Base-by-base conservation (phyloP, 495 filamentous ascomycete species). In the Aspergillus heteromorphus region DNA sequence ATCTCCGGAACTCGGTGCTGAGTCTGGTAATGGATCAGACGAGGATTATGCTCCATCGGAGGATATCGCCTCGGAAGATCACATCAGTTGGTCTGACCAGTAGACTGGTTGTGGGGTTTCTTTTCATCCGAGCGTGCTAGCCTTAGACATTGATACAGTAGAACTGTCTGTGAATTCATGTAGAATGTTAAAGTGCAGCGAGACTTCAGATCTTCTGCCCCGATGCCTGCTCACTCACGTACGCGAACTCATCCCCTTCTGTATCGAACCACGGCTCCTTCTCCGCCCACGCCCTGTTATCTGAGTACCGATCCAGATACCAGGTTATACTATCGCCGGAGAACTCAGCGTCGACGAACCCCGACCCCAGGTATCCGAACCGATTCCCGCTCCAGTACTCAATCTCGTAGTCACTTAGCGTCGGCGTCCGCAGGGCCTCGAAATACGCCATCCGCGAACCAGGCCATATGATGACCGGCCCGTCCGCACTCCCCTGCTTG, bases 321-420 rank as follows among this genome's bases (percentile, higher is more conserved):
- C 43, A 47, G 6, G 43, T 47, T 8, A 47, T 6, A 10, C 23
- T 16, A 11, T n/a, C 43, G 2, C 43, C 43, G 25, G 43, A n/a
- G 27, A 47, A 47, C 14, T 47, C 43, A 4, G 27, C 43, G 14
- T 47, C 43, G 4, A 47, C 11, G 9, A 61, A 49, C 4, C 58
- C 53, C 6, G 41, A 53, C 3, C 49, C 49, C 27, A 56, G 16
- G 41, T 56, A 60, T 2, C 41, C 45, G 40, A 80, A 80, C 36
- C 76, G 57, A 48, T 79, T 77, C 9, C 62, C 60, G 9, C 31
- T 41, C 6, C 57, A 54, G 52, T 80, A 79, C 49, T 60, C 60
- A 49, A 76, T 48, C 3, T 78, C 63, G 57, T 67, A 81, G 58
- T 80, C 78, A 13, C 81, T 73, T 14, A 56, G 61, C 1, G 76